Evolutionary conservation across 805 yeast genomes (phyloP).

Genomic region (Tetrapisispora taiwanensis): DNA sequence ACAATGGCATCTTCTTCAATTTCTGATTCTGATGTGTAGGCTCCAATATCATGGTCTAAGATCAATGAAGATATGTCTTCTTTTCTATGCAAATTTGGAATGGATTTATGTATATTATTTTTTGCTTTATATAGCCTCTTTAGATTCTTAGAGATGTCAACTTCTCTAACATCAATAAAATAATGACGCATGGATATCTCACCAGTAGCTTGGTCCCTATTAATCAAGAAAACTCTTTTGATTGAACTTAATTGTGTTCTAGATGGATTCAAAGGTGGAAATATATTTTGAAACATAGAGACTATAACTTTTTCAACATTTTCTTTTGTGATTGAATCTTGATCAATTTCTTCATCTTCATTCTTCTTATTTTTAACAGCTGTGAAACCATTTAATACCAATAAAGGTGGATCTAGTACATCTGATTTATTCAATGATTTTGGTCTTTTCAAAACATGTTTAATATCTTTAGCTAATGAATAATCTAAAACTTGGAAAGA

Average conservation of each 20-base stretch:
- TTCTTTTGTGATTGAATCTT: constrained; percentile 11
- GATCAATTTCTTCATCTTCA: not conserved
- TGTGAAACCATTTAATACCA: constrained; percentile 86
- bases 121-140: constrained; percentile 60
- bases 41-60: constrained; percentile 68
- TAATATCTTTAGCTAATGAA: constrained; percentile 73
- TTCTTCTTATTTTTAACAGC: constrained; percentile 8
- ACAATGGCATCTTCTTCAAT: constrained; percentile 42
- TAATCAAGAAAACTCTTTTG: constrained; percentile 75
- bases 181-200: constrained; percentile 82
- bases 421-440: constrained; percentile 67
- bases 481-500: constrained; percentile 71
- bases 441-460: constrained; percentile 60
- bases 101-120: constrained; percentile 44
- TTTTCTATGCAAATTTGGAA: constrained; percentile 62
- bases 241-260: constrained; percentile 62
- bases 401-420: constrained; percentile 69
- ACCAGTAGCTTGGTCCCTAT: constrained; percentile 60
- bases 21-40: constrained; percentile 83
- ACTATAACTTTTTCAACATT: constrained; percentile 76
- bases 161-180: constrained; percentile 74
- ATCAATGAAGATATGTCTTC: constrained; percentile 75
- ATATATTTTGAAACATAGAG: constrained; percentile 88
- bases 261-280: constrained; percentile 90
- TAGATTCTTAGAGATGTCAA: constrained; percentile 64